These are phyloP conservation scores for Fusarium tupiense DNA, from an alignment of 2,329 filamentous ascomycete genomes.

Conservation along the genomic window DNA sequence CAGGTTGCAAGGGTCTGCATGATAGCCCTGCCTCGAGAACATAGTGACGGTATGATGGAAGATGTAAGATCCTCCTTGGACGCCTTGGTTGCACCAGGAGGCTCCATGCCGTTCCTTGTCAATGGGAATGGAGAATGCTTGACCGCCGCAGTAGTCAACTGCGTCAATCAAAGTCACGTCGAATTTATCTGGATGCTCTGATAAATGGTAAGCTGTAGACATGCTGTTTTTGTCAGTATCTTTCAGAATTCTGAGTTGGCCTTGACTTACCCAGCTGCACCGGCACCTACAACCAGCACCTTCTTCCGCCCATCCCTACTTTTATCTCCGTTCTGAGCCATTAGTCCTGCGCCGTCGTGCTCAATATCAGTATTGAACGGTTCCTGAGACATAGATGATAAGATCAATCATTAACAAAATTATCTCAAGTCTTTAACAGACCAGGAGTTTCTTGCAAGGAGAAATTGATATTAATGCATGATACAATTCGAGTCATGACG, in stretches of 20 bases:
- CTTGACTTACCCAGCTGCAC: conserved; percentile 24
- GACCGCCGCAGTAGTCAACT: conserved; percentile 26
- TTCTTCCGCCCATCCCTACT: conserved; percentile 9
- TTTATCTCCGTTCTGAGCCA: conserved; percentile 26
- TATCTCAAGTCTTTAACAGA: not conserved
- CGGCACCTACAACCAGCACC: conserved; percentile 21
- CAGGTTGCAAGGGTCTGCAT: conserved; percentile 17
- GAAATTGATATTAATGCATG: not conserved
- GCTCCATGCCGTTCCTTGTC: conserved; percentile 29
- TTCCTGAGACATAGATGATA: not conserved
- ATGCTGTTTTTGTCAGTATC: conserved; percentile 1
- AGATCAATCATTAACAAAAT: not conserved
- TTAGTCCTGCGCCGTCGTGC: conserved; percentile 20
- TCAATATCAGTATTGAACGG: conserved; percentile 5
- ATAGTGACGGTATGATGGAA: conserved; percentile 31
- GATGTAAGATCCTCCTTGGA: conserved; percentile 27
- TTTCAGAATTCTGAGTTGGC: accelerated
- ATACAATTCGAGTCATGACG: conserved; percentile 23
- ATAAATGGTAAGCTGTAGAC: conserved; percentile 24
- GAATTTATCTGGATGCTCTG: conserved; percentile 21
- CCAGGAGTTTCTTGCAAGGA: not conserved
- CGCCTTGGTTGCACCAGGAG: conserved; percentile 29
- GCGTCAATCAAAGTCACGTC: conserved; percentile 25
- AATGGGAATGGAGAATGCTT: conserved; percentile 30
- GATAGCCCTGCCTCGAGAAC: conserved; percentile 26